A percentile compares a stretch with the other conserved stretches of the same genome.
These are phyloP conservation scores for Penstemon newberryi DNA, from an alignment of 257 asterid genomes.

Conservation along the genomic window DNA sequence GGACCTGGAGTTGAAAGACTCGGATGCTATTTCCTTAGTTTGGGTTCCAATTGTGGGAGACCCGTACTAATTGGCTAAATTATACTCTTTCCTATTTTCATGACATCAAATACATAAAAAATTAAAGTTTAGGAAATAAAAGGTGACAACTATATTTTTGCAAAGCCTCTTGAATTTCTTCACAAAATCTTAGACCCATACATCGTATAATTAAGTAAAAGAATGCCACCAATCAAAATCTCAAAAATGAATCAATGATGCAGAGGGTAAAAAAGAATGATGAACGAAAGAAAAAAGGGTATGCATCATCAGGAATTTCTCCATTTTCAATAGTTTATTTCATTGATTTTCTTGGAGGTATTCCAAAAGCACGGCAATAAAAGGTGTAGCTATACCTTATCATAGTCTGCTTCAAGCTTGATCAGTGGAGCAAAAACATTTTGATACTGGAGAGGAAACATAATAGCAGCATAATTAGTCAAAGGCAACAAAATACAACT, in stretches of 20 bases:
- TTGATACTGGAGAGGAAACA: constrained; percentile 72
- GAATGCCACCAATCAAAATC: constrained; percentile 8
- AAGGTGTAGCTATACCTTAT: constrained; percentile 58
- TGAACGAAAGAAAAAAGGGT: not conserved
- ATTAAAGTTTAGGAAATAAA: not conserved
- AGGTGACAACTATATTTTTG: not conserved
- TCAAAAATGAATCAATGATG: not conserved
- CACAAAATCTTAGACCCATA: not conserved
- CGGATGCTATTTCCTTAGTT: not conserved
- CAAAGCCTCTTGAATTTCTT: not conserved
- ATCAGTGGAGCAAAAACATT: constrained; percentile 97
- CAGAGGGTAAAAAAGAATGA: not conserved
- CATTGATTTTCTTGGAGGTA: not conserved
- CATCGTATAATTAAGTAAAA: not conserved
- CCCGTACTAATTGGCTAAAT: not conserved
- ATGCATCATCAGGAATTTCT: not conserved
- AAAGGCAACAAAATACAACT: constrained; percentile 3
- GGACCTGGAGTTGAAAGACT: not conserved
- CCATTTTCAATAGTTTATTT: not conserved
- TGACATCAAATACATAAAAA: constrained; percentile 3
- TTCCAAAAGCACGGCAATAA: not conserved
- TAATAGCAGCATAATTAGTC: constrained; percentile 26
- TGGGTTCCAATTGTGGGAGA: not conserved
- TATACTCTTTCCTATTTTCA: not conserved
- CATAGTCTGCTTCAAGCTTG: constrained; percentile 99